Percentiles rank a stretch among this genome's conserved stretches.
These are phyloP conservation scores for Psilocybe azurescens DNA, from an alignment of 768 basidiomycete species.

Conservation along the genomic window DNA sequence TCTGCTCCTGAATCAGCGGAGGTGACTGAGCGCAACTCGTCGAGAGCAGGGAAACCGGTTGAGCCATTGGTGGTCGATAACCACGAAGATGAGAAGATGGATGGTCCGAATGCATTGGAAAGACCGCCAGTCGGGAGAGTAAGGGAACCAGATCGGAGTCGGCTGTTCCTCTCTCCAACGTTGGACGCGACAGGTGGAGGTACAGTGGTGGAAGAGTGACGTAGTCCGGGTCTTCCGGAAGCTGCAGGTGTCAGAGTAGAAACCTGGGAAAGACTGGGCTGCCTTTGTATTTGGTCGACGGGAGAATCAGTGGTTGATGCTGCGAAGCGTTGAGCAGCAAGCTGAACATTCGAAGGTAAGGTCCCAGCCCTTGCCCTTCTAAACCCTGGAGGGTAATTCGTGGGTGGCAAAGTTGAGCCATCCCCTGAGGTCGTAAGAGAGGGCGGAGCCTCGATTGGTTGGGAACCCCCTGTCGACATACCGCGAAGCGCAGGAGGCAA, in stretches of 20 bases:
- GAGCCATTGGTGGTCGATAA: conserved; percentile 64
- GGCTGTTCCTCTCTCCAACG: conserved; percentile 73
- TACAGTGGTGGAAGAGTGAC: conserved; percentile 76
- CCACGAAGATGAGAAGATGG: conserved; percentile 92
- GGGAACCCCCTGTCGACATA: conserved; percentile 71
- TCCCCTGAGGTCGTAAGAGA: conserved; percentile 64
- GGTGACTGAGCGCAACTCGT: conserved; percentile 81
- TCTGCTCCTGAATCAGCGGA: conserved; percentile 84
- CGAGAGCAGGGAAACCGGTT: conserved; percentile 68
- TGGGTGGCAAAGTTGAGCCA: conserved; percentile 62
- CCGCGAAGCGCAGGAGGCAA: conserved; percentile 83
- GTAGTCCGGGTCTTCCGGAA: conserved; percentile 68
- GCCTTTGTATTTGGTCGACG: conserved; percentile 41
- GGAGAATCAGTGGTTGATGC: conserved; percentile 59
- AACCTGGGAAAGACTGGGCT: conserved; percentile 41
- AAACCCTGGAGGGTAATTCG: conserved; percentile 85
- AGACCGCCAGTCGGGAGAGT: conserved; percentile 82
- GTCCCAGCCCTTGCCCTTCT: conserved; percentile 97
- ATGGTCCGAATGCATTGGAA: conserved; percentile 84
- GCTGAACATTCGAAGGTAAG: conserved; percentile 93
- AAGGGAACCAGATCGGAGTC: conserved; percentile 91
- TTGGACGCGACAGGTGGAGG: conserved; percentile 58
- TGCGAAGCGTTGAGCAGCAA: conserved; percentile 83
- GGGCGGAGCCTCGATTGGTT: conserved; percentile 69
- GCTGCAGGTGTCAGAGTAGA: conserved; percentile 42